Percentiles rank a stretch among this genome's conserved stretches.
Conservation (phyloP, 768 basidiomycete genomes). For the Nidularia sp. region DNA sequence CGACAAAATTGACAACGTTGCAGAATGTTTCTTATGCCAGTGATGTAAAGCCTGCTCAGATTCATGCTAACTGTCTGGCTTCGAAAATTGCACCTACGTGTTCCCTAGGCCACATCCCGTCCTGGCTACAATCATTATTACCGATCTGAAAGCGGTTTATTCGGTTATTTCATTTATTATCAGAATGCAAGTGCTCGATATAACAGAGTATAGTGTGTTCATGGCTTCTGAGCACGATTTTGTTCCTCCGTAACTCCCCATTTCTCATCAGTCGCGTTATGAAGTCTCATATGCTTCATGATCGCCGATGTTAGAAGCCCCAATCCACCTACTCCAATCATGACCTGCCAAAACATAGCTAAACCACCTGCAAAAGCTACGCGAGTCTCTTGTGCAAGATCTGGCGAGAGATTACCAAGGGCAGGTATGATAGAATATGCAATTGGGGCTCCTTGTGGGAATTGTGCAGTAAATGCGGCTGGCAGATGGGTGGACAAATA, state of each 20-base stretch:
- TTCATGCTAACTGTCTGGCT: too few species aligned
- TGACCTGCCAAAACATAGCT: slow-evolving; percentile 34
- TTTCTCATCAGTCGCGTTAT: slow-evolving; percentile 20
- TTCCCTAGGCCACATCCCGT: too few species aligned
- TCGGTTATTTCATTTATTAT: too few species aligned
- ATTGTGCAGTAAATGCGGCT: slow-evolving; percentile 20
- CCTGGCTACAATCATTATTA: too few species aligned
- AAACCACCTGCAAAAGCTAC: slow-evolving; percentile 37
- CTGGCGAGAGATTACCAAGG: slow-evolving; percentile 26
- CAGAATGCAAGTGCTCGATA: too few species aligned
- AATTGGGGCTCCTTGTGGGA: slow-evolving; percentile 32
- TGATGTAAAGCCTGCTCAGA: too few species aligned
- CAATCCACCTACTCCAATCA: slow-evolving; percentile 31
- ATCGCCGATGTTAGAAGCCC: slow-evolving; percentile 28
- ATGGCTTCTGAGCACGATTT: too few species aligned
- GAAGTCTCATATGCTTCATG: slow-evolving; percentile 28
- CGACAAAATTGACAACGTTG: too few species aligned
- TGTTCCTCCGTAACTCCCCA: slow-evolving; percentile 23
- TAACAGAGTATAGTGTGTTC: too few species aligned
- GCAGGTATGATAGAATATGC: slow-evolving; percentile 40
- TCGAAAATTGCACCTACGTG: too few species aligned
- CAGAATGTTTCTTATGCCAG: too few species aligned
- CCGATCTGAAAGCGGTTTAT: too few species aligned
- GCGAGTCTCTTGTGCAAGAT: slow-evolving; percentile 26
- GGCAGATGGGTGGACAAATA: slow-evolving; percentile 40